Evolutionary conservation across 352 stramenopile species (phyloP), one percentile per base, ranked within the genome.

Genomic region (Phytopythium delawarense): DNA sequence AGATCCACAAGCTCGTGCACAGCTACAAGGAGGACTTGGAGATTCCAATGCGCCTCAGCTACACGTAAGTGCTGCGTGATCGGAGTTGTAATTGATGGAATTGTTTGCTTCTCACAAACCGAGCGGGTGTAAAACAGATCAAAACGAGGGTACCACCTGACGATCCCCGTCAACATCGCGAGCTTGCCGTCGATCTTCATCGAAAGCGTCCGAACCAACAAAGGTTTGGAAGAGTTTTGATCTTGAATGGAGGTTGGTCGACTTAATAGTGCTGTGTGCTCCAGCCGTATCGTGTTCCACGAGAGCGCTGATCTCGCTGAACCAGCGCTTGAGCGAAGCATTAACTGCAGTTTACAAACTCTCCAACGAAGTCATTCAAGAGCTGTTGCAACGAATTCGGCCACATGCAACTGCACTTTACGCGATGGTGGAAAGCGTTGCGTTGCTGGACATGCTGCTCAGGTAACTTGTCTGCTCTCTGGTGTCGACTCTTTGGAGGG

Each of bases 361-460:
- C 8, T 97, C 92, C 2, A 94, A 96, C 61, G 69, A 74, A 23
- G 77, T 94, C 15, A 85, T 97, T 23, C 88, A 97, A 58, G 69
- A 85, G 12, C 66, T 97, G 3, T 72, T 96, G 11, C 72, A 91
- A 57, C 81, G 85, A 57, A 89, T 98, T 56, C 78, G 81, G 11
- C 78, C 89, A 25, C 72, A 77, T 53, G 78, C 92, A 1, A 75
- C 79, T 13, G 66, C 74, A 6, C 80, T 98, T 59, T 96, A 96
- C 60, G 75, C 80, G 16, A 92, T 96, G 75, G 78, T 91, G 35
- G 91, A 98, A 69, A 92, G 84, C 55, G 72, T 97, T 11, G 86
- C 90, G n/a, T 62, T 97, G 28, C 71, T 98, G 23, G 92, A 98
- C 54, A 97, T 98, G 88, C 72, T 98, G 12, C 70, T 97, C 25